Base-by-base conservation (phyloP, 2,329 filamentous ascomycete genomes). In the Penicillium sp. region DNA sequence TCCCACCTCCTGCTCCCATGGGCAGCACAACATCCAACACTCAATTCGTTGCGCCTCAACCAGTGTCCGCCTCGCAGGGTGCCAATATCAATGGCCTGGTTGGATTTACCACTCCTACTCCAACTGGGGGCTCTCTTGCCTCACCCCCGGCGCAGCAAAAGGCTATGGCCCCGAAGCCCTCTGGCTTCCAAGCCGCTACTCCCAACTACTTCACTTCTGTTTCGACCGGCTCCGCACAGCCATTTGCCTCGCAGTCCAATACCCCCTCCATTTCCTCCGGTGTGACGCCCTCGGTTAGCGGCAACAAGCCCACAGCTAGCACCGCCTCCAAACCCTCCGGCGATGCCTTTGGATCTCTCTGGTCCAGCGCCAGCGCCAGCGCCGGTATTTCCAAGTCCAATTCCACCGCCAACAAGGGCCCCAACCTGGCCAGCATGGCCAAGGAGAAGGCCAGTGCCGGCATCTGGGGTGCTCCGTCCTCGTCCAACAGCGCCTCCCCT, bases 151-250 rank as follows among this genome's bases (percentile, higher is more conserved):
- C 80, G 63, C 54, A 57, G 63, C 76, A 62, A 63, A 77, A 56
- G 3, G 43, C 53, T 4, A 54, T 55, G 63, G 75, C 78, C 40
- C 70, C 80, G 4, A 84, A 85, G 68, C 81, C 84, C 7, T 71
- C 81, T 1, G 82, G 83, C 41, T 96, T 86, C 75, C 90, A 95
- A 73, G 83, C 89, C 2, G 74, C 86, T 1, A 86, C 88, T 18
- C 94, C 94, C 46, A 99, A 99, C 76, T 99, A 99, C 78, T 99
- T 93, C 73, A 91, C 91, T 46, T 94, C 91, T 0, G 87, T 97
- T 18, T 73, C 73, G 12, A 67, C 71, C 12, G 66, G 68, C 29
- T 51, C 66, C 21, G 47, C 71, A 27, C 68, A 74, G 45, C 55
- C 55, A 48, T 60, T 61, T 55, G 57, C 59, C 68, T 67, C 55